Percentiles rank a stretch among this genome's conserved stretches.
These are phyloP conservation scores for Alternaria incomplexa DNA, from an alignment of 2,329 filamentous ascomycete species.

Conservation along the genomic window DNA sequence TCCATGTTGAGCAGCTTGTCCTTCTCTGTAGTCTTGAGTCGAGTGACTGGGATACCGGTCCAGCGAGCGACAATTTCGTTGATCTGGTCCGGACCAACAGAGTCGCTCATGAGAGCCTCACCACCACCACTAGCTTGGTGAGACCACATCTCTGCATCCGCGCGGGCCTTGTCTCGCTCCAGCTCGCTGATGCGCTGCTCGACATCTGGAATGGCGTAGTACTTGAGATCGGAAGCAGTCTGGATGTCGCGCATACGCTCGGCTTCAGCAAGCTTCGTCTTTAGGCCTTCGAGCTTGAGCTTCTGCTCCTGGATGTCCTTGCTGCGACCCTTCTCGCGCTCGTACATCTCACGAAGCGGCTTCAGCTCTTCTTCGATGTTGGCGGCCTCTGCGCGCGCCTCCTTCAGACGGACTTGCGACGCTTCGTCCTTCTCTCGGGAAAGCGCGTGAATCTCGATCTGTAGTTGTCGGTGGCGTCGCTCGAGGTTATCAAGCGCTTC, in stretches of 20 bases:
- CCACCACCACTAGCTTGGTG: conserved; percentile 63
- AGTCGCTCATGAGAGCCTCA: conserved; percentile 81
- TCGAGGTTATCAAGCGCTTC: conserved; percentile 96
- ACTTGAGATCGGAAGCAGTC: conserved; percentile 91
- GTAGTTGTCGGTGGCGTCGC: conserved; percentile 84
- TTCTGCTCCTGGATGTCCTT: conserved; percentile 94
- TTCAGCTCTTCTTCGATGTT: conserved; percentile 93
- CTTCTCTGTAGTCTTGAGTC: conserved; percentile 93
- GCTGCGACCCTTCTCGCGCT: conserved; percentile 87
- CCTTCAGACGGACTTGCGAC: conserved; percentile 79
- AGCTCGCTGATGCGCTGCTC: conserved; percentile 79
- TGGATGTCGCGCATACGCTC: conserved; percentile 82
- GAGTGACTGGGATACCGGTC: conserved; percentile 97
- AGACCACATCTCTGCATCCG: conserved; percentile 70
- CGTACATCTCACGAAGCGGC: conserved; percentile 93
- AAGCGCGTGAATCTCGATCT: conserved; percentile 96
- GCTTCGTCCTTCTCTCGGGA: conserved; percentile 94
- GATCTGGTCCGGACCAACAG: conserved; percentile 96
- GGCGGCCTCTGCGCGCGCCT: conserved; percentile 87
- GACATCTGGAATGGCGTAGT: conserved; percentile 96
- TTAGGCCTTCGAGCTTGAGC: conserved; percentile 89
- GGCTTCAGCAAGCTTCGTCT: conserved; percentile 93
- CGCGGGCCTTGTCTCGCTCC: conserved; percentile 78
- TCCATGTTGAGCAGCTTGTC: conserved; percentile 99
- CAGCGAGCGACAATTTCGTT: conserved; percentile 97